A percentile compares a stretch with the other conserved stretches of the same genome.
Evolutionary conservation across 1,139 yeast species (phyloP).

Genomic region (Candida sanyaensis): DNA sequence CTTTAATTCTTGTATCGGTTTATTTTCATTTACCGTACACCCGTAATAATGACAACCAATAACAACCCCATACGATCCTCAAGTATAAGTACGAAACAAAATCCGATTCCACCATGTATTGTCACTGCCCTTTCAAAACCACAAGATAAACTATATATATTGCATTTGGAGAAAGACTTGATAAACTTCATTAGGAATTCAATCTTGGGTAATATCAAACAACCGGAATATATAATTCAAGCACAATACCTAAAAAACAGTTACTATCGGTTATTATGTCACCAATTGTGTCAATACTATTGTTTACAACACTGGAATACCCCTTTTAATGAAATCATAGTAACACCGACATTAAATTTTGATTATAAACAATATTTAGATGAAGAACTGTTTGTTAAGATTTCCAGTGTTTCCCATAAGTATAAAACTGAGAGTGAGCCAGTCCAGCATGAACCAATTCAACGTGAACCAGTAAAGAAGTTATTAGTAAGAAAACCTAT

Average conservation of each 20-base stretch:
- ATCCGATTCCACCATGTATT: slow-evolving; percentile 18
- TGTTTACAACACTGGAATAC: slow-evolving; percentile 39
- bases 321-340: slow-evolving; percentile 28
- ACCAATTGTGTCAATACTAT: slow-evolving; percentile 71
- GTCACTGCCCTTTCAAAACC: slow-evolving; percentile 44
- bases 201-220: slow-evolving; percentile 11
- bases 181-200: slow-evolving; percentile 34
- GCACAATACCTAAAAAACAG: slow-evolving; percentile 56
- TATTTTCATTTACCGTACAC: neutral
- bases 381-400: slow-evolving; percentile 10
- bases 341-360: slow-evolving; percentile 19
- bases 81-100: neutral
- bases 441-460: neutral
- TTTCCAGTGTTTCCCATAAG: slow-evolving; percentile 14
- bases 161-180: slow-evolving; percentile 53
- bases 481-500: slow-evolving; percentile 19
- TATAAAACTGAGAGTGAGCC: slow-evolving; percentile 9
- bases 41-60: neutral
- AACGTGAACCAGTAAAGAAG: slow-evolving; percentile 12
- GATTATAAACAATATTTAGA: slow-evolving; percentile 19
- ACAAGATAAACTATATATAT: slow-evolving; percentile 53
- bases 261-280: slow-evolving; percentile 64
- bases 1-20: neutral
- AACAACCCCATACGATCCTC: neutral
- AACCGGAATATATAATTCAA: slow-evolving; percentile 20